Conservation (phyloP, 2,329 filamentous ascomycete species). For the Zopfia rhizophila region DNA sequence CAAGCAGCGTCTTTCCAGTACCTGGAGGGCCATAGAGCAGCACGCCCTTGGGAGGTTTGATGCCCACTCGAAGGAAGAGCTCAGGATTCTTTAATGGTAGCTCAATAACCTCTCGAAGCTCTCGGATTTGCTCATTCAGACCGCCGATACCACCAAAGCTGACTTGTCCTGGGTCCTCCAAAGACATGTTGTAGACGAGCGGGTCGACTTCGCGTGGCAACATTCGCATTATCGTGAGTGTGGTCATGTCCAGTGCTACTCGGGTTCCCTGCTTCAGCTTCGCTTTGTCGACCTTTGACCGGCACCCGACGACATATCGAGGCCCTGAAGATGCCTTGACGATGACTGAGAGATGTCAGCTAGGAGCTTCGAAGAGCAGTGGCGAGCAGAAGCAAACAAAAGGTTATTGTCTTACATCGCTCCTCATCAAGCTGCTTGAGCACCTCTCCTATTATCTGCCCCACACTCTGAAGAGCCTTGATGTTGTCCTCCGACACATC, state of each 20-base stretch:
- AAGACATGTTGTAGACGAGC: conserved; percentile 99
- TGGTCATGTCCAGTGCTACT: conserved; percentile 98
- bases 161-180: conserved; percentile 97
- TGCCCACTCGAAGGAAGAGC: conserved; percentile 94
- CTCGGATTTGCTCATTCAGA: conserved; percentile 97
- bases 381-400: conserved; percentile 11
- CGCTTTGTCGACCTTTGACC: conserved; percentile 96
- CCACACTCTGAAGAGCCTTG: conserved; percentile 98
- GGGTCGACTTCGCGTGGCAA: conserved; percentile 97
- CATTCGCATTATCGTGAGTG: conserved; percentile 99
- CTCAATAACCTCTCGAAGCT: conserved; percentile 97
- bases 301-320: conserved; percentile 96
- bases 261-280: conserved; percentile 99
- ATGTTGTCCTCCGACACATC: conserved; percentile 99
- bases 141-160: conserved; percentile 98
- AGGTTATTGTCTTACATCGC: conserved; percentile 75
- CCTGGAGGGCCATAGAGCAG: conserved; percentile 95
- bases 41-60: conserved; percentile 98
- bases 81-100: conserved; percentile 98
- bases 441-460: conserved; percentile 99
- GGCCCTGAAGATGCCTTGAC: conserved; percentile 98
- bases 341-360: conserved; percentile 73
- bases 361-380: conserved; percentile 7
- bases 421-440: conserved; percentile 99
- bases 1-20: conserved; percentile 94